A percentile compares a stretch with the other conserved stretches of the same genome.
Evolutionary conservation across 2,329 filamentous ascomycete genomes (phyloP).

Genomic region (Ceratocystis colombiana): DNA sequence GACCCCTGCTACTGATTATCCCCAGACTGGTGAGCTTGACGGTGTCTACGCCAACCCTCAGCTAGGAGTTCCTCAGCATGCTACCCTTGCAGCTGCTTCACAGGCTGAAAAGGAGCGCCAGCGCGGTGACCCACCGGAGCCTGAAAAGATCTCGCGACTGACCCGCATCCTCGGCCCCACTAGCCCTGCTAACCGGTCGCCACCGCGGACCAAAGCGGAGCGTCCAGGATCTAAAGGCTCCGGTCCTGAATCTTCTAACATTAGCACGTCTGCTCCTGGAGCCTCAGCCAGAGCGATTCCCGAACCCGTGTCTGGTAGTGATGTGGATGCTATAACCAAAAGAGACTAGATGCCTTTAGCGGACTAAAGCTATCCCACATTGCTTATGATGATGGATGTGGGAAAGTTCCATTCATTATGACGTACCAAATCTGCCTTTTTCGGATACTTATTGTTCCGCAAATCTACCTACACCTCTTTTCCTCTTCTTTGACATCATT

Average conservation of each 20-base stretch:
- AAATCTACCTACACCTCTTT: not conserved
- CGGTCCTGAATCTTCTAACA: not conserved
- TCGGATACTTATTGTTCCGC: too few relatives aligned
- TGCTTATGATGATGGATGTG: not conserved
- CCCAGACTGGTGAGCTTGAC: slow-evolving; percentile 41
- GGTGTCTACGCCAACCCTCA: slow-evolving; percentile 48
- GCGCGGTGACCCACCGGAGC: slow-evolving; percentile 19
- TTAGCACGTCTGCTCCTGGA: slow-evolving; percentile 10
- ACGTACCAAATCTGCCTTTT: too few relatives aligned
- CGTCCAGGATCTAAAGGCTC: slow-evolving; percentile 13
- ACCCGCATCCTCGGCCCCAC: slow-evolving; percentile 23
- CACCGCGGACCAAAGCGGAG: slow-evolving; percentile 12
- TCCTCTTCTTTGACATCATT: not conserved
- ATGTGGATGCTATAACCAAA: slow-evolving; percentile 8
- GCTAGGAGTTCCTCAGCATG: slow-evolving; percentile 62
- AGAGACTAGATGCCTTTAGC: slow-evolving; percentile 7
- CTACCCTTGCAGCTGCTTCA: slow-evolving; percentile 33
- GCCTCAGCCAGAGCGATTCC: slow-evolving; percentile 13
- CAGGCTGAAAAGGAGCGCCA: slow-evolving; percentile 26
- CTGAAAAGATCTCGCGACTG: slow-evolving; percentile 29
- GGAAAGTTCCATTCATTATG: not conserved
- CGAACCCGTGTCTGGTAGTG: not conserved
- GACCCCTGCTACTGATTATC: slow-evolving; percentile 47
- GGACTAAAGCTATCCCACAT: not conserved
- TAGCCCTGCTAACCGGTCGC: not conserved